Evolutionary conservation across 2,329 filamentous ascomycete genomes (phyloP).

Genomic region (Xylaria sp.): DNA sequence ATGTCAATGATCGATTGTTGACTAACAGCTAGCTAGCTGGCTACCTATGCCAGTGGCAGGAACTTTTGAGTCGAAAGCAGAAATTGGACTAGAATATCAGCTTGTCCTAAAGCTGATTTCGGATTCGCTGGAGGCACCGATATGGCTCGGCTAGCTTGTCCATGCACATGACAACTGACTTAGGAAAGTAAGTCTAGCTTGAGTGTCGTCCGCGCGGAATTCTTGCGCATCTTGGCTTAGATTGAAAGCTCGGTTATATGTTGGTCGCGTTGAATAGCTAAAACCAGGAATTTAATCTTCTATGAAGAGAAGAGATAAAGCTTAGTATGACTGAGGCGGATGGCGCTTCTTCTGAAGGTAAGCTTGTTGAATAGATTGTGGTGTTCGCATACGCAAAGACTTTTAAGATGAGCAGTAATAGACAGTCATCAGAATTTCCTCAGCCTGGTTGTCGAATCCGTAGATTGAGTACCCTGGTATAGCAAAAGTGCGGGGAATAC

Average conservation of each 20-base stretch:
- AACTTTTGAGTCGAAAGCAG: not conserved
- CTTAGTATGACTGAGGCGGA: not conserved
- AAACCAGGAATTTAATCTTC: not conserved
- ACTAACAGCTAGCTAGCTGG: not conserved
- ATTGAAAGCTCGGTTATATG: not conserved
- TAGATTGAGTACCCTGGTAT: not conserved
- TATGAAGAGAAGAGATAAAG: not conserved
- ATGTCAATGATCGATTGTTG: not conserved
- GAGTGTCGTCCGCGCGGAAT: not conserved
- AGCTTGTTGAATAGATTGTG: not conserved
- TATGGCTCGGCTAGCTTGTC: not conserved
- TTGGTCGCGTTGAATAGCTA: not conserved
- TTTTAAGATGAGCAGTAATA: not conserved
- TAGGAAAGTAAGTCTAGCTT: not conserved
- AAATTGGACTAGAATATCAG: not conserved
- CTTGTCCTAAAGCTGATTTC: not conserved
- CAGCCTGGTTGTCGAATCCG: not conserved
- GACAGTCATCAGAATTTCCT: not conserved
- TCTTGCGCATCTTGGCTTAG: too few relatives aligned
- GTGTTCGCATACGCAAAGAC: not conserved
- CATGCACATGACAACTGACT: not conserved
- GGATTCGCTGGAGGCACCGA: not conserved
- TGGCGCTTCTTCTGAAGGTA: not conserved
- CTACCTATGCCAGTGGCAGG: not conserved
- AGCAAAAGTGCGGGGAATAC: not conserved